These are phyloP conservation scores for Cicer chorassanicum DNA, from an alignment of 306 rosid species.

Conservation along the genomic window DNA sequence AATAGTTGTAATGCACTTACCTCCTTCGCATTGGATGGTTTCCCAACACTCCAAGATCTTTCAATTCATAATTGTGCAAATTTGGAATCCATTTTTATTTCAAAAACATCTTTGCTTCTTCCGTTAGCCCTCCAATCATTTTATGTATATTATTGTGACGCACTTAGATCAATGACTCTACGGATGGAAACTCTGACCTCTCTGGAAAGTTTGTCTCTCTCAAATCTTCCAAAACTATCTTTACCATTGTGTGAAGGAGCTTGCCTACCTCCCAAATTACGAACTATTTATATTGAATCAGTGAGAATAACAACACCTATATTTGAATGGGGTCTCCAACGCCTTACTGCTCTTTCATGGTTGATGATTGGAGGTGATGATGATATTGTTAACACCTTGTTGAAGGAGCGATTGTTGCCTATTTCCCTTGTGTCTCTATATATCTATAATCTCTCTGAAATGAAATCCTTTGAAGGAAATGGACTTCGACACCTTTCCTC, in stretches of 20 bases:
- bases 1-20: neutral
- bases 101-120: neutral
- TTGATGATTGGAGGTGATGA: neutral
- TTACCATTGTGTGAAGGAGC: neutral
- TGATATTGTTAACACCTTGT: neutral
- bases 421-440: neutral
- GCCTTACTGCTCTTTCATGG: neutral
- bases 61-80: neutral
- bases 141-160: too few species aligned
- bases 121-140: neutral
- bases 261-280: slow-evolving; percentile 26
- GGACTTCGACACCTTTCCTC: slow-evolving; percentile 21
- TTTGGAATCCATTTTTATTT: neutral
- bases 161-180: neutral
- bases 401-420: neutral
- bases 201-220: neutral
- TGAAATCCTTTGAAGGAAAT: neutral
- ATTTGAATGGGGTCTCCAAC: neutral
- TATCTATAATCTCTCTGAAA: neutral
- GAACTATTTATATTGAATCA: fast-evolving
- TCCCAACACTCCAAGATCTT: neutral
- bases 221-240: neutral
- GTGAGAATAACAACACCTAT: neutral
- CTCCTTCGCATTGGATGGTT: neutral
- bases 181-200: neutral